A percentile compares a stretch with the other conserved stretches of the same genome.
Conservation (phyloP, 2,329 filamentous ascomycete genomes). For the Talaromyces sp. region DNA sequence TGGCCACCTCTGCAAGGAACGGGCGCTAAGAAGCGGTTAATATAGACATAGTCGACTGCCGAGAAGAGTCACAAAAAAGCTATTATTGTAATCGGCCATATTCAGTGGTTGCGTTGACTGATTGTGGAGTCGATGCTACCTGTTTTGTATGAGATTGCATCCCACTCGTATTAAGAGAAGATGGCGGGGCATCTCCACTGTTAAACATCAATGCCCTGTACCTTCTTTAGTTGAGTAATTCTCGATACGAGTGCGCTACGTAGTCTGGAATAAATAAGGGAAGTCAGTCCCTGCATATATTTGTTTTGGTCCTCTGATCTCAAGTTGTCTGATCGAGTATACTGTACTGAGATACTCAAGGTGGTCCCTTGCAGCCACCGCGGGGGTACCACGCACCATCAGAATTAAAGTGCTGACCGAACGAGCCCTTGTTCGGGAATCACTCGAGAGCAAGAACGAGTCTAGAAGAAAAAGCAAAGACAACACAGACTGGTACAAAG, state of each 20-base stretch:
- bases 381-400: neutral
- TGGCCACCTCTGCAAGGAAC: slow-evolving; percentile 14
- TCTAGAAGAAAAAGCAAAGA: neutral
- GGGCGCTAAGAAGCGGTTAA: neutral
- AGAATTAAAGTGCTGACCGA: neutral
- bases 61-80: neutral
- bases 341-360: neutral
- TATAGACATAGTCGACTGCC: neutral
- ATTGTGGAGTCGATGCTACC: neutral
- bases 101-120: neutral
- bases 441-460: neutral
- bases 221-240: neutral
- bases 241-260: neutral
- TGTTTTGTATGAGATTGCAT: neutral
- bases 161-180: neutral
- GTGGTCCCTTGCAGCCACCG: neutral
- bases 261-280: neutral
- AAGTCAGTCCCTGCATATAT: neutral
- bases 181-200: neutral
- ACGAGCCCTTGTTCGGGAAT: neutral
- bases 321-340: neutral
- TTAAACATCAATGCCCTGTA: neutral
- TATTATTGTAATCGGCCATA: neutral
- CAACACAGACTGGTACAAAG: neutral
- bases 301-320: neutral